A percentile compares a stretch with the other conserved stretches of the same genome.
Evolutionary conservation across 139 green algal species (phyloP).

Genomic region (Picochlorum sp.): DNA sequence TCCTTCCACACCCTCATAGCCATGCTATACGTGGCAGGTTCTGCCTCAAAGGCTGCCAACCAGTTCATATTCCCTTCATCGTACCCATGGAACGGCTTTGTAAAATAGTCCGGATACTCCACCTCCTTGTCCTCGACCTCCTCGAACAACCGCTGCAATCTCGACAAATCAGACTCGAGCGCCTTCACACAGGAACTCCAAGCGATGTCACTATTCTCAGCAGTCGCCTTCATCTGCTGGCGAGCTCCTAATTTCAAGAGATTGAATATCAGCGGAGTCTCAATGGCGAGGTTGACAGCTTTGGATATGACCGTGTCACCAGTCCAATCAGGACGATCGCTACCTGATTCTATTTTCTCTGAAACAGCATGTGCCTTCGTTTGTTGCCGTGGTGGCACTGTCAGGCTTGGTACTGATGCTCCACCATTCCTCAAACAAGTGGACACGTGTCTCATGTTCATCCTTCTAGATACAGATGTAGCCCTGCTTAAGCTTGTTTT

Average conservation of each 20-base stretch:
- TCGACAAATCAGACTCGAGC: conserved; percentile 10
- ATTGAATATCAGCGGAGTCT: conserved; percentile 37
- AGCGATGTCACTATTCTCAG: conserved; percentile 32
- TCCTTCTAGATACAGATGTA: too few relatives aligned
- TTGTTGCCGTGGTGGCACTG: too few relatives aligned
- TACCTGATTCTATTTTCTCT: too few relatives aligned
- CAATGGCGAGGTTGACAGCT: conserved; percentile 50
- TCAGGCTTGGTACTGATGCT: too few relatives aligned
- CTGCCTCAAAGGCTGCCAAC: conserved; percentile 59
- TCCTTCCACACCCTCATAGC: conserved; percentile 51
- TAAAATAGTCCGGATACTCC: conserved; percentile 64
- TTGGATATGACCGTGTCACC: conserved; percentile 40
- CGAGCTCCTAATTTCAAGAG: conserved; percentile 47
- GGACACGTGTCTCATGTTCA: too few relatives aligned
- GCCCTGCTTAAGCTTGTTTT: too few relatives aligned
- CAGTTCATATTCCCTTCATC: conserved; percentile 49
- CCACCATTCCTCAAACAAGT: too few relatives aligned
- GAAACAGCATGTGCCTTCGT: too few relatives aligned
- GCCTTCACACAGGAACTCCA: conserved; percentile 36
- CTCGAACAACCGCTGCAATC: conserved; percentile 16
- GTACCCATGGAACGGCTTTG: conserved; percentile 70
- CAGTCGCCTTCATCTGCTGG: conserved; percentile 41
- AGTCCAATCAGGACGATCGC: conserved; percentile 18
- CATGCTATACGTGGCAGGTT: conserved; percentile 56
- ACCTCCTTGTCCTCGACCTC: conserved; percentile 42